phyloP scores from a whole-genome alignment of 129 eudicot genomes.

The Artemisia tridentata region DNA sequence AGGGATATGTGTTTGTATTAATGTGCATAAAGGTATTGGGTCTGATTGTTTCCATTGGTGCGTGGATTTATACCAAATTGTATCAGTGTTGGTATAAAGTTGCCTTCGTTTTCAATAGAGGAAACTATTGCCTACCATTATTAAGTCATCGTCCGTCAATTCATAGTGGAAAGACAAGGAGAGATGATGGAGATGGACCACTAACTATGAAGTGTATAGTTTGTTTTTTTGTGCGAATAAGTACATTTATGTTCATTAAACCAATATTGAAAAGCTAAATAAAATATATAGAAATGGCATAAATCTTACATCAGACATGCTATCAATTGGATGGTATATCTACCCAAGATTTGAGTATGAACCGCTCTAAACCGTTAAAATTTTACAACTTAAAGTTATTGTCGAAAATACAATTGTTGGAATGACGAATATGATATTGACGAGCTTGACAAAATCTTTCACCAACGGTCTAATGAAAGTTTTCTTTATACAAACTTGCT shows the following conservation, averaged over 20 bases:
- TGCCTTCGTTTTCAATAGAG: slow-evolving; percentile 31
- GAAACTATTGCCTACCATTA: slow-evolving; percentile 25
- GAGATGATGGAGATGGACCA: slow-evolving; percentile 41
- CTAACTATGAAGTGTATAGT: neutral
- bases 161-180: slow-evolving; percentile 13
- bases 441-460: neutral
- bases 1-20: too few species aligned
- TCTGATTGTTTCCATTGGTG: too few species aligned
- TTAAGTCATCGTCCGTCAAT: slow-evolving; percentile 2
- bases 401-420: neutral
- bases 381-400: too few species aligned
- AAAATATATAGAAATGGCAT: neutral
- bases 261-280: neutral
- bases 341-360: too few species aligned
- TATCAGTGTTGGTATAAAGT: too few species aligned
- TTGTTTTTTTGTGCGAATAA: neutral
- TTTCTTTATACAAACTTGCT: too few species aligned
- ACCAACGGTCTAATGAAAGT: neutral
- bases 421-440: neutral
- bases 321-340: neutral
- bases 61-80: too few species aligned
- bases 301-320: neutral
- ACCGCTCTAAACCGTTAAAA: too few species aligned
- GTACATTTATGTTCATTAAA: neutral
- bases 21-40: too few species aligned